Evolutionary conservation across 2,329 filamentous ascomycete species (phyloP).

Genomic region (Diaporthe sp.): DNA sequence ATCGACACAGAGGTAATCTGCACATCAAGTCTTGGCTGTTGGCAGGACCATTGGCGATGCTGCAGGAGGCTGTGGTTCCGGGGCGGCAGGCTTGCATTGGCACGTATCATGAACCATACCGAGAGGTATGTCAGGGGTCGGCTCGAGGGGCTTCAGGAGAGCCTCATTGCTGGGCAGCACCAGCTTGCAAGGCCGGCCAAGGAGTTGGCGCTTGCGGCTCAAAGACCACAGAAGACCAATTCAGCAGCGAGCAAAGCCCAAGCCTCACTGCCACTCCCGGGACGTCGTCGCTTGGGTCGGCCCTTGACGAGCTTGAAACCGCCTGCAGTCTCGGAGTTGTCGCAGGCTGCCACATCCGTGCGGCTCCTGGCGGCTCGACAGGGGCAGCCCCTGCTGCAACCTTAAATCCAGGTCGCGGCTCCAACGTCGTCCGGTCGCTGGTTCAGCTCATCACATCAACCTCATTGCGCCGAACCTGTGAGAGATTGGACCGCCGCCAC

Average conservation of each 20-base stretch:
- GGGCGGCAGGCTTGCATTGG: conserved; percentile 23
- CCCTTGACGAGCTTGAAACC: conserved; percentile 39
- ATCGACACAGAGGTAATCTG: conserved; percentile 16
- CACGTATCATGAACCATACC: conserved; percentile 24
- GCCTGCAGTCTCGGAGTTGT: conserved; percentile 41
- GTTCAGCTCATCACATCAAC: conserved; percentile 39
- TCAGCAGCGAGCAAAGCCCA: background rate
- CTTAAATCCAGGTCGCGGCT: conserved; percentile 50
- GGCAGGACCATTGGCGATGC: conserved; percentile 11
- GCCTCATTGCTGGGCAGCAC: conserved; percentile 15
- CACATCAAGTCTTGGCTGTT: conserved; percentile 31
- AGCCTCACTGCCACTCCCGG: conserved; percentile 13
- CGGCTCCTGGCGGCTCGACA: conserved; percentile 29
- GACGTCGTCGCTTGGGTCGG: conserved; percentile 12
- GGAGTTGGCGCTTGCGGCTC: conserved; percentile 8
- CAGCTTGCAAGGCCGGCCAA: background rate
- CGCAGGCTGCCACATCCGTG: conserved; percentile 40
- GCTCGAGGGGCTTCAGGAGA: background rate
- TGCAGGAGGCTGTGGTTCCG: conserved; percentile 1
- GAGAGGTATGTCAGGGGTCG: conserved; percentile 14
- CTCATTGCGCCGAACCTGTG: background rate
- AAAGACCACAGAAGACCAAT: background rate
- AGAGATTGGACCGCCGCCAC: conserved; percentile 12
- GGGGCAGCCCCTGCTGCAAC: conserved; percentile 44
- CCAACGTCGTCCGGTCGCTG: conserved; percentile 45